Evolutionary conservation across 345 rosid genomes (phyloP), one percentile per base, ranked within the genome.

Genomic region (Hirschfeldia incana): DNA sequence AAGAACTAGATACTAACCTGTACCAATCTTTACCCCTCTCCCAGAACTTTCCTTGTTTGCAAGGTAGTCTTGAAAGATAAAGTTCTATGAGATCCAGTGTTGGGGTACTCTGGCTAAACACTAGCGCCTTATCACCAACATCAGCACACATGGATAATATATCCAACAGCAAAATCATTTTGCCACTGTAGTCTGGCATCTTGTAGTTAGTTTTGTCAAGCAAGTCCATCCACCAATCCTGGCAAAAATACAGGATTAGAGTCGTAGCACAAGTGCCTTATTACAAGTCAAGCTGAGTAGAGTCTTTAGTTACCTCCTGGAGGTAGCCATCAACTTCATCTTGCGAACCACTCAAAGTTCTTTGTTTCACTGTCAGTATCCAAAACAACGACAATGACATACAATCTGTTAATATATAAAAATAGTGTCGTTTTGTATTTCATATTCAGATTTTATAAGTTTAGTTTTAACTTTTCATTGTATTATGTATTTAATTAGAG

Each of bases 181-280:
- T 96, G 70, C 99, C 99, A 71, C 99, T 90, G 77, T 88, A 89
- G 73, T 83, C 85, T 17, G 83, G 79, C 76, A 85, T 91, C 84
- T 85, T 90, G 76, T 85, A 96, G 81, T 86, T 89, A 78, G 85
- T 86, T 77, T 87, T 89, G 63, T 72, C 85, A 78, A 96, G 91
- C 81, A 92, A 90, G 85, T 93, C 97, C 76, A 88, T 89, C 97
- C 99, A 96, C 99, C 99, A 93, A 80, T 84, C 94, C 99, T 96
- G 83, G 49, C 26, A 80, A 53, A 65, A 61, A 60, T 69, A 71
- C 76, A 37, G 4, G 4, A 76, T 66, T 58, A 80, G 6, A 70
- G 11, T 73, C 37, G 60, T 51, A 42, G 21, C 30, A 30, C 4
- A 4, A 44, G 42, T 58, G 42, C 15, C 59, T 59, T 68, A 62